Percentiles rank a stretch among this genome's conserved stretches.
Conservation (phyloP, 23 red algal genomes). For the Gracilaria gracilis region DNA sequence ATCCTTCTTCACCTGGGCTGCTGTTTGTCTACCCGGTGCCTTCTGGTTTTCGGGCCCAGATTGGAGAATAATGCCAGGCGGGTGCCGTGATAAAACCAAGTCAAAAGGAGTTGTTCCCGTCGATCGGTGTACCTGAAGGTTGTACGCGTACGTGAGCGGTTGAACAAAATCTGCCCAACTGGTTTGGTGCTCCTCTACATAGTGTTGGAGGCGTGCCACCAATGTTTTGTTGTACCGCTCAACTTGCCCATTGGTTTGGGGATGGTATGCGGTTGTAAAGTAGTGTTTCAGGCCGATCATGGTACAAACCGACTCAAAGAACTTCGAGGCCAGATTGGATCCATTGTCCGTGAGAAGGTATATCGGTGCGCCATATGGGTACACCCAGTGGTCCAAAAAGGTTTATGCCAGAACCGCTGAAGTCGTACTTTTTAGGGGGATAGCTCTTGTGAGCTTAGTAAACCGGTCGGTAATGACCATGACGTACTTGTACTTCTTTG, state of each 20-base stretch:
- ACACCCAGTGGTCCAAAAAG: constrained; percentile 29
- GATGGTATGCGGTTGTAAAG: constrained; percentile 35
- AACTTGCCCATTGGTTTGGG: constrained; percentile 43
- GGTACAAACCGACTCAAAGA: constrained; percentile 10
- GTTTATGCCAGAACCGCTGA: background rate
- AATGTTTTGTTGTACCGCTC: constrained; percentile 41
- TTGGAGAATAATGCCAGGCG: background rate
- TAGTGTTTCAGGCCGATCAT: constrained; percentile 29
- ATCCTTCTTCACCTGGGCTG: background rate
- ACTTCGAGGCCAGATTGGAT: constrained; percentile 17
- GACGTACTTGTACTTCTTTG: constrained; percentile 8
- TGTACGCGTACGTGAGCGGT: constrained; percentile 29
- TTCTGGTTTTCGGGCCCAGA: background rate
- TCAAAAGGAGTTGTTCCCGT: background rate
- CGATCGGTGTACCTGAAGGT: constrained; percentile 38
- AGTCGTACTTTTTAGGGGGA: background rate
- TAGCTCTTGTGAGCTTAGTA: background rate
- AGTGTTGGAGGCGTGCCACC: background rate
- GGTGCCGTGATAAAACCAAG: background rate
- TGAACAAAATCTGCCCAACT: constrained; percentile 14
- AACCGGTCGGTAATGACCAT: constrained; percentile 45
- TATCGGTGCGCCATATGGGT: constrained; percentile 9
- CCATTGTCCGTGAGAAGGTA: constrained; percentile 42
- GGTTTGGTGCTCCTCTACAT: constrained; percentile 31
- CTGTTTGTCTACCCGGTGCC: too few relatives aligned